Evolutionary conservation across 1,139 yeast species (phyloP).

Genomic region (Debaryomyces coudertii): DNA sequence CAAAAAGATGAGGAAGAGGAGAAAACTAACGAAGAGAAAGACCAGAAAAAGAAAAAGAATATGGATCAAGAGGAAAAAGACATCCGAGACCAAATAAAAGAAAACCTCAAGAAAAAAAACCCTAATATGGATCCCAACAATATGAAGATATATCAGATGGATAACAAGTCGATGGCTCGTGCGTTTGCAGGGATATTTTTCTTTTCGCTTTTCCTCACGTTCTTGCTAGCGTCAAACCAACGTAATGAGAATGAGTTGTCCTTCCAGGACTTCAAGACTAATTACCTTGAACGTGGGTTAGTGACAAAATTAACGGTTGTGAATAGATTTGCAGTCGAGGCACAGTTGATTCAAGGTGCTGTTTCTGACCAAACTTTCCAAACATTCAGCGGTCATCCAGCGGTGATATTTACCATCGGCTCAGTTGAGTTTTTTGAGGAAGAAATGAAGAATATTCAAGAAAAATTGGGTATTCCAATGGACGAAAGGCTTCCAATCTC

Average conservation of each 20-base stretch:
- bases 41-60: constrained; percentile 15
- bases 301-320: constrained; percentile 78
- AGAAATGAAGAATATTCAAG: constrained; percentile 63
- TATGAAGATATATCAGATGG: constrained; percentile 35
- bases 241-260: constrained; percentile 55
- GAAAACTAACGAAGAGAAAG: constrained; percentile 15
- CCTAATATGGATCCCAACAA: constrained; percentile 35
- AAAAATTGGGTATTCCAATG: constrained; percentile 59
- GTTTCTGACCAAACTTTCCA: constrained; percentile 43
- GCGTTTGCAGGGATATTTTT: constrained; percentile 18
- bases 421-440: constrained; percentile 75
- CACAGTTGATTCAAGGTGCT: constrained; percentile 66
- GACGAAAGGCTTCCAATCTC: constrained; percentile 66
- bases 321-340: constrained; percentile 77
- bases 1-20: constrained; percentile 15
- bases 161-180: constrained; percentile 25
- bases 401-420: constrained; percentile 69
- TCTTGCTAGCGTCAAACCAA: constrained; percentile 19
- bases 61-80: constrained; percentile 28
- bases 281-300: constrained; percentile 80
- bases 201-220: constrained; percentile 13
- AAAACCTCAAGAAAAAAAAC: constrained; percentile 34
- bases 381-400: constrained; percentile 41
- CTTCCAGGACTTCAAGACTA: constrained; percentile 87
- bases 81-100: constrained; percentile 38